Conservation (phyloP, 305 asterid species). For the Euphrasia arctica region DNA sequence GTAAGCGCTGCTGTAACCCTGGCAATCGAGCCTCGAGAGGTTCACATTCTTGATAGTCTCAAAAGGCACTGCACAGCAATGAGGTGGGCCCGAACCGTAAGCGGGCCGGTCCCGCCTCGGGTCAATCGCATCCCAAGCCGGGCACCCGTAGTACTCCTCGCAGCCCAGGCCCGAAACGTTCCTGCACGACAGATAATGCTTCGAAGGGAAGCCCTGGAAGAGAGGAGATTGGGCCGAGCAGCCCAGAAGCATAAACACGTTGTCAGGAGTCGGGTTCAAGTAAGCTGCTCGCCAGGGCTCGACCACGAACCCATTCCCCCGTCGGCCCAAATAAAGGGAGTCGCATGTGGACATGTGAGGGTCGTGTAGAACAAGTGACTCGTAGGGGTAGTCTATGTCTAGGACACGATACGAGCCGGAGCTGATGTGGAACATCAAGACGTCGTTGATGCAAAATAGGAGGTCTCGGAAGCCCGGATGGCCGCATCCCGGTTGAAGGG, state of each 20-base stretch:
- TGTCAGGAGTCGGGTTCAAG: constrained; percentile 63
- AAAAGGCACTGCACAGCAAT: constrained; percentile 66
- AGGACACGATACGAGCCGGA: constrained; percentile 90
- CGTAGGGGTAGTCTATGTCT: constrained; percentile 78
- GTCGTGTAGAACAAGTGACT: constrained; percentile 67
- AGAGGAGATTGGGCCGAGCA: constrained; percentile 69
- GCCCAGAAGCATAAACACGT: constrained; percentile 80
- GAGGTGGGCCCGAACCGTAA: constrained; percentile 81
- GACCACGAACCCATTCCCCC: constrained; percentile 85
- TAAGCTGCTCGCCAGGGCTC: constrained; percentile 68
- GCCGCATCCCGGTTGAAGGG: constrained; percentile 75
- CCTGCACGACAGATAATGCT: constrained; percentile 55
- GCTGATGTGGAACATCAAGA: constrained; percentile 73
- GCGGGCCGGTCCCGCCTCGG: constrained; percentile 41
- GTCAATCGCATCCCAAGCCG: constrained; percentile 63
- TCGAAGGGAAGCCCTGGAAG: constrained; percentile 71
- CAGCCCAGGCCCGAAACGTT: constrained; percentile 90
- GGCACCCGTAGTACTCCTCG: constrained; percentile 75
- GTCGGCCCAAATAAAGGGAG: constrained; percentile 59
- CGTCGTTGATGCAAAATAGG: constrained; percentile 79
- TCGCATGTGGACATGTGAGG: constrained; percentile 90
- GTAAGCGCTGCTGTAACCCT: constrained; percentile 92
- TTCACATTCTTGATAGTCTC: constrained; percentile 59
- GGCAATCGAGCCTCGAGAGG: constrained; percentile 69
- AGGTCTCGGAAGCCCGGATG: constrained; percentile 79